Evolutionary conservation across 2,329 filamentous ascomycete genomes (phyloP).

Genomic region (Decorospora gaudefroyi): DNA sequence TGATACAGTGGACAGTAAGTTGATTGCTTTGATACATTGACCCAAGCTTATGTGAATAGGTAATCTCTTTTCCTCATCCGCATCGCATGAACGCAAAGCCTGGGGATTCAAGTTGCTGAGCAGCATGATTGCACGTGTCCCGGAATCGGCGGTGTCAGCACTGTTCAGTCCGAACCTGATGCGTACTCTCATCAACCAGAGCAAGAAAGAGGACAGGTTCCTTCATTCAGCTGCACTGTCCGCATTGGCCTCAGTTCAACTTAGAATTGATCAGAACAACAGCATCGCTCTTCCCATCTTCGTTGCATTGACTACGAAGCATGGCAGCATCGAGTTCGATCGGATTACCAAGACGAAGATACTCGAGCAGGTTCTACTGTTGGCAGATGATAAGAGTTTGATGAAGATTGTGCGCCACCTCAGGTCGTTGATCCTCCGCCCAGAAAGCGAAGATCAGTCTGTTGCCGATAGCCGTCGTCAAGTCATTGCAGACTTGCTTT

Average conservation of each 20-base stretch:
- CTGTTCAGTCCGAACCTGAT: constrained; percentile 86
- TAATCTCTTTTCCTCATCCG: constrained; percentile 77
- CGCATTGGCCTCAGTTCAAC: constrained; percentile 71
- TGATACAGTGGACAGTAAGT: constrained; percentile 80
- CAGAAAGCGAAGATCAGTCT: constrained; percentile 53
- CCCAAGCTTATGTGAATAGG: constrained; percentile 56
- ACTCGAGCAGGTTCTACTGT: constrained; percentile 71
- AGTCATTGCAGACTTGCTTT: constrained; percentile 57
- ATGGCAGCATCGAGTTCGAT: constrained; percentile 80
- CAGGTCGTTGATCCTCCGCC: constrained; percentile 52
- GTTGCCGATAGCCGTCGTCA: constrained; percentile 54
- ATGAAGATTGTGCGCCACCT: constrained; percentile 59
- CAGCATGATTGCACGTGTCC: constrained; percentile 65
- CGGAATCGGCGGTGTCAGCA: constrained; percentile 56
- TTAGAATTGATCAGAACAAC: constrained; percentile 62
- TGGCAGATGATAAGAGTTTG: constrained; percentile 57
- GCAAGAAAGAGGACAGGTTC: constrained; percentile 42
- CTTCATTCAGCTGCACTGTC: constrained; percentile 73
- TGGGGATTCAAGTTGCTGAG: constrained; percentile 88
- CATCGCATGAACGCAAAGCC: constrained; percentile 87
- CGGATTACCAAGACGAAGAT: constrained; percentile 84
- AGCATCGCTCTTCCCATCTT: constrained; percentile 65
- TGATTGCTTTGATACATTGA: background rate
- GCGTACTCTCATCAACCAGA: constrained; percentile 51
- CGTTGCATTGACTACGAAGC: constrained; percentile 68